phyloP scores from a whole-genome alignment of 2,329 filamentous ascomycete genomes.

The Ambrosiella xylebori region DNA sequence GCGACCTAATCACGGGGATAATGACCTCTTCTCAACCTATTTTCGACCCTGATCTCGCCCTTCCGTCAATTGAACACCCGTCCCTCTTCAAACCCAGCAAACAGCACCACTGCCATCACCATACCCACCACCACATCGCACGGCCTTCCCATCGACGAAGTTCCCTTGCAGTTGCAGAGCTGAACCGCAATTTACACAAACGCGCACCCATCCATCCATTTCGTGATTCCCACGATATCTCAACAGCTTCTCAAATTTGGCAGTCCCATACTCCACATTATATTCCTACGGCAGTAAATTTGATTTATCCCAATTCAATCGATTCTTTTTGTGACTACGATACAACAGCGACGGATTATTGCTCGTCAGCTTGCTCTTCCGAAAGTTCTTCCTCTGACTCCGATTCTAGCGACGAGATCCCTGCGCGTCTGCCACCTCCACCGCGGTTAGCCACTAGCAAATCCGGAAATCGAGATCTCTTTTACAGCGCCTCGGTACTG shows the following conservation, averaged over 20 bases:
- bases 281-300: too few species aligned
- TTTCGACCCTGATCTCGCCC: constrained; percentile 6
- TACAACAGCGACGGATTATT: neutral
- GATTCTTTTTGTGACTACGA: too few species aligned
- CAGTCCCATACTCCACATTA: too few species aligned
- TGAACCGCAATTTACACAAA: too few species aligned
- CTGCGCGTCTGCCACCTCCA: constrained; percentile 7
- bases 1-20: neutral
- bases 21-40: constrained; percentile 3
- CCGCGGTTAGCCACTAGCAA: constrained; percentile 6
- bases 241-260: too few species aligned
- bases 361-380: neutral
- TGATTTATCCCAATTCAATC: too few species aligned
- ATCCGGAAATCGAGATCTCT: neutral
- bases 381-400: neutral
- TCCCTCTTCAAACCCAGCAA: neutral
- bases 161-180: too few species aligned
- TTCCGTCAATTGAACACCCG: constrained; percentile 7
- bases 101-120: neutral
- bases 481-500: too few species aligned
- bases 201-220: too few species aligned
- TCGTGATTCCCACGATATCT: too few species aligned
- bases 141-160: neutral
- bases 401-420: constrained; percentile 8
- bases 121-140: neutral